Percentiles rank a stretch among this genome's conserved stretches.
phyloP scores from a whole-genome alignment of 2,329 filamentous ascomycete genomes.

The Pyricularia grisea region DNA sequence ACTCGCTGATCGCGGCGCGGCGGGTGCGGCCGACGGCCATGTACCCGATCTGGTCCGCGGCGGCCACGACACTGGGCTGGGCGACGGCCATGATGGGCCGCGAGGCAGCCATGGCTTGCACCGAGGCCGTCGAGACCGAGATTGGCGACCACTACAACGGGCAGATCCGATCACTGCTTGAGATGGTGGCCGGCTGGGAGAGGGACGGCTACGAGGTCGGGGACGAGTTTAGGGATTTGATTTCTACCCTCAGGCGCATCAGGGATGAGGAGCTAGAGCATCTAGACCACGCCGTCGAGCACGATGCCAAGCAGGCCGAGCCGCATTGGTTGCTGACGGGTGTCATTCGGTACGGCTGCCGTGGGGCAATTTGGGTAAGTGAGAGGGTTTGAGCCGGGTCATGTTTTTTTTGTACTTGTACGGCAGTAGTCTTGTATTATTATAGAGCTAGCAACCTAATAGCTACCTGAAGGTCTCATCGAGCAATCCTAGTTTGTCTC shows the following conservation, averaged over 20 bases:
- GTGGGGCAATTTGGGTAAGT: slow-evolving; percentile 86
- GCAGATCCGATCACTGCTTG: slow-evolving; percentile 73
- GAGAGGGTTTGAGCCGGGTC: slow-evolving; percentile 41
- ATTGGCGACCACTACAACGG: slow-evolving; percentile 94
- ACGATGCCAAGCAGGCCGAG: slow-evolving; percentile 82
- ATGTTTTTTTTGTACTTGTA: too few species aligned
- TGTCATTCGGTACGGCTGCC: slow-evolving; percentile 81
- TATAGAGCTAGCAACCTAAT: too few species aligned
- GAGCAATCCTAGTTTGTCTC: too few species aligned
- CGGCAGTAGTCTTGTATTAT: too few species aligned
- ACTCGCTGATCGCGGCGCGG: slow-evolving; percentile 71
- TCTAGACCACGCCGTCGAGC: slow-evolving; percentile 86
- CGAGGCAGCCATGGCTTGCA: slow-evolving; percentile 97
- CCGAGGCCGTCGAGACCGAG: slow-evolving; percentile 96
- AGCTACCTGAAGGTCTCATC: too few species aligned
- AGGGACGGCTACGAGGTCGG: slow-evolving; percentile 70
- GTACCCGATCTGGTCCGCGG: slow-evolving; percentile 79
- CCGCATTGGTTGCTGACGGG: slow-evolving; percentile 85
- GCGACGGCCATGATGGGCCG: slow-evolving; percentile 78
- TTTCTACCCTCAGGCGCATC: slow-evolving; percentile 69
- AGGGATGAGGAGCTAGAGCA: slow-evolving; percentile 96
- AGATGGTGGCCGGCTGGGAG: slow-evolving; percentile 72
- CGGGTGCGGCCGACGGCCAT: slow-evolving; percentile 87
- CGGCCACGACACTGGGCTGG: slow-evolving; percentile 80
- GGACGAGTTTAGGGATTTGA: slow-evolving; percentile 63